Evolutionary conservation across 768 basidiomycete species (phyloP), one percentile per base, ranked within the genome.

Genomic region (Pisolithus marmoratus): DNA sequence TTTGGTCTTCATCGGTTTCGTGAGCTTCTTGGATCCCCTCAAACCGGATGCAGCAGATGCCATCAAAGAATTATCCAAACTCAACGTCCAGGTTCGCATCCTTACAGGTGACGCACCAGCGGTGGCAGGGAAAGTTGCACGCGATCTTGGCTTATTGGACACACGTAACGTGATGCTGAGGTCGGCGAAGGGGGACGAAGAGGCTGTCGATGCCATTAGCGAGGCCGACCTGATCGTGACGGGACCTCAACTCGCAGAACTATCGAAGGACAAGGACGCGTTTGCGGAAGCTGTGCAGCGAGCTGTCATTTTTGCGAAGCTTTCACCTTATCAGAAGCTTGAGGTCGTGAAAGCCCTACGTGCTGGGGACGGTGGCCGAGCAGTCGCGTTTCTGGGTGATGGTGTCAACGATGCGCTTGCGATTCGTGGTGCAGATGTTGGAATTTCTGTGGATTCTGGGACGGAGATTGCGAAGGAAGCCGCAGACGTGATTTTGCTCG

Each of bases 381-480:
- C 65, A 27, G 61, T 67, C 22, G 65, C 65, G 23, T 67, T 67
- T 52, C 48, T 67, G 27, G 65, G 65, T 29, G 65, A 67, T 22
- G 65, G 65, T 1, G 65, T 67, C 15, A 67, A 67, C 17, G 65
- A 67, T 52, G 65, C 65, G 24, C 49, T 67, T 48, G 65, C 65
- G 36, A 65, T 67, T 47, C 65, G 65, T 9, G 58, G 67, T 20
- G 65, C 65, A 5, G 65, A 67, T 34, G 65, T 67, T 2, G 65
- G 65, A 36, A 69, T 67, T 58, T 67, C 65, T 15, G 65, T 67
- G 54, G 65, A 67, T 40, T 66, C 70, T 26, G 59, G 65, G 50
- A 62, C 60, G 7, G 60, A 69, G 38, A 72, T 72, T 8, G 68
- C 70, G 14, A 71, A 71, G 52, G 71, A 71, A 46, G 71, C 70